phyloP scores from a whole-genome alignment of 768 basidiomycete genomes.

The Trametes cingulata region DNA sequence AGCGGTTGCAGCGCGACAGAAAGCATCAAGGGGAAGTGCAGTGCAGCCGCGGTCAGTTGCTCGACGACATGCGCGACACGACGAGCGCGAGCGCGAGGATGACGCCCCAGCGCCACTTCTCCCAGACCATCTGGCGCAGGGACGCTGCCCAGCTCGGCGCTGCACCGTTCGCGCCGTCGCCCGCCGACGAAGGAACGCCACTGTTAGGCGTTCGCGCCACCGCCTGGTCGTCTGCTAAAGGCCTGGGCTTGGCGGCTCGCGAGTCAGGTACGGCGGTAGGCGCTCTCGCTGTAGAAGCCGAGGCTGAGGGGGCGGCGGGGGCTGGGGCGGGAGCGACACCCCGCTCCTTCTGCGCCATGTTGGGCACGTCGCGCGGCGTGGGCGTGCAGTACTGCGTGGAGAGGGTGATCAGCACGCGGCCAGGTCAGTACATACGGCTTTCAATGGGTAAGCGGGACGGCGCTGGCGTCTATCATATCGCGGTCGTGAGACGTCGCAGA shows the following conservation, averaged over 20 bases:
- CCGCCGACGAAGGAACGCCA: conserved; percentile 12
- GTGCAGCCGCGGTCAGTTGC: conserved; percentile 14
- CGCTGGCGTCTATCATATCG: background rate
- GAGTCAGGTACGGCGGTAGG: background rate
- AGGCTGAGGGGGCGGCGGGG: conserved; percentile 15
- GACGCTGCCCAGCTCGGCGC: conserved; percentile 55
- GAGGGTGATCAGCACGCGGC: conserved; percentile 18
- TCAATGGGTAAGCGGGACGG: too few species aligned
- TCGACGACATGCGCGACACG: conserved; percentile 72
- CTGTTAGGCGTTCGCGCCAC: conserved; percentile 13
- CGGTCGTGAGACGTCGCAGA: background rate
- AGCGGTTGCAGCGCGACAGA: too few species aligned
- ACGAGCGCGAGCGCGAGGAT: conserved; percentile 76
- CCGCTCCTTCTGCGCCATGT: conserved; percentile 86
- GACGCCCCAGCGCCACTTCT: conserved; percentile 85
- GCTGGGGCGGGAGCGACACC: conserved; percentile 45
- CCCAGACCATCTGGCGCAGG: conserved; percentile 70
- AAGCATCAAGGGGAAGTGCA: background rate
- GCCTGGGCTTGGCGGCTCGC: background rate
- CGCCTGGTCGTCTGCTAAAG: conserved; percentile 9
- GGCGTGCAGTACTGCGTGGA: conserved; percentile 66
- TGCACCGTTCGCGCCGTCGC: conserved; percentile 22
- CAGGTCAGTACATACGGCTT: background rate
- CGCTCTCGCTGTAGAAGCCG: background rate
- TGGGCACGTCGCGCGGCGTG: conserved; percentile 73